These are phyloP conservation scores for Nymphaea colorata DNA, from an alignment of 164 flowering plant genomes.

Conservation along the genomic window DNA sequence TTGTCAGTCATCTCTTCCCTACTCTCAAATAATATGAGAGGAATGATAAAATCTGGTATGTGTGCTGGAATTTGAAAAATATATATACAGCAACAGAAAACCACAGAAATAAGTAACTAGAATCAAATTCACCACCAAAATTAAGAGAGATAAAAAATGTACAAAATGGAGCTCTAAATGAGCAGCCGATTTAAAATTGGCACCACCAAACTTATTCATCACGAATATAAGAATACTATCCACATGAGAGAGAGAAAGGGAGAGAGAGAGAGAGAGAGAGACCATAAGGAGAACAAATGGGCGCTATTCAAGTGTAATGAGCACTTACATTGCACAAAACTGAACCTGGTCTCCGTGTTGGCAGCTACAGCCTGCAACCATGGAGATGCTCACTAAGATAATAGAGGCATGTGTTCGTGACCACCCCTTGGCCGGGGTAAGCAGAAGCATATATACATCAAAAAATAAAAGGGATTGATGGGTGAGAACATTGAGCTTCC, in stretches of 20 bases:
- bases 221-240: neutral
- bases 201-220: neutral
- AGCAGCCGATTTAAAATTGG: neutral
- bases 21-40: conserved; percentile 17
- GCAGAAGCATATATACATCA: no score
- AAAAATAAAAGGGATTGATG: no score
- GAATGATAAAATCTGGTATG: conserved; percentile 27
- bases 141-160: neutral
- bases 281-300: no score
- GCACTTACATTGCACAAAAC: conserved; percentile 22
- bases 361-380: conserved; percentile 33
- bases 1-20: conserved; percentile 19
- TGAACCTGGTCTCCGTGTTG: conserved; percentile 22
- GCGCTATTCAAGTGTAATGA: neutral
- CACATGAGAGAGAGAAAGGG: neutral
- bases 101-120: neutral
- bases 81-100: conserved; percentile 2
- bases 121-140: neutral
- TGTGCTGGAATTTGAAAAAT: conserved; percentile 14
- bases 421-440: no score
- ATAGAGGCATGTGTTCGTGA: no score
- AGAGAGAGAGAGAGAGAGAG: neutral
- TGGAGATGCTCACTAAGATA: neutral
- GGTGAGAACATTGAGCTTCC: no score
- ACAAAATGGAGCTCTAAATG: no score